These are phyloP conservation scores for Fagopyrum homotropicum DNA, from an alignment of 148 eudicot genomes.

Conservation along the genomic window DNA sequence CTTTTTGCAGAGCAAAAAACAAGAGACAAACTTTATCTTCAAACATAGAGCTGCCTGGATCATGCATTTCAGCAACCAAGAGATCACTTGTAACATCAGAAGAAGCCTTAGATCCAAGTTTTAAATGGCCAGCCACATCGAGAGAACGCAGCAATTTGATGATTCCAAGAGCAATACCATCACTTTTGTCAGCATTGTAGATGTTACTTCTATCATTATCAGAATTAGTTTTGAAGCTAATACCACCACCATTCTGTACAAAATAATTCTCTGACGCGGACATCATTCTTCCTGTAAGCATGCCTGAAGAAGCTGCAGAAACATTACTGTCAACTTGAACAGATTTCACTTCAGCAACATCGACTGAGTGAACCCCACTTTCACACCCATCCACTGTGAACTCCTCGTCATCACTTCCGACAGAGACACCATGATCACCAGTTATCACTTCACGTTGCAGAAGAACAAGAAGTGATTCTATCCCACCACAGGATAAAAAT, in stretches of 20 bases:
- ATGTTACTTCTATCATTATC: slow-evolving; percentile 94
- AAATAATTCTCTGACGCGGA: slow-evolving; percentile 58
- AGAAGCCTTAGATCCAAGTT: slow-evolving; percentile 47
- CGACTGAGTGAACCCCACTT: slow-evolving; percentile 20
- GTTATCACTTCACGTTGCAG: slow-evolving; percentile 86
- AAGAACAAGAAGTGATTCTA: slow-evolving; percentile 94
- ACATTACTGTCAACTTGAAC: slow-evolving; percentile 17
- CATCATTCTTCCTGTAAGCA: slow-evolving; percentile 42
- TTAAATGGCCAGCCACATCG: slow-evolving; percentile 65
- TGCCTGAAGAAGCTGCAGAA: slow-evolving; percentile 18
- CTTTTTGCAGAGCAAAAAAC: slow-evolving; percentile 87
- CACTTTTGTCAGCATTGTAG: slow-evolving; percentile 81
- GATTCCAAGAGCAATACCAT: slow-evolving; percentile 74
- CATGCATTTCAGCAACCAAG: slow-evolving; percentile 43
- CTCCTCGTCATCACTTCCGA: slow-evolving; percentile 27
- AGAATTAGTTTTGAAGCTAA: slow-evolving; percentile 78
- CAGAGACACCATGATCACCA: slow-evolving; percentile 52
- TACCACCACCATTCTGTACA: slow-evolving; percentile 76
- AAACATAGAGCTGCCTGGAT: slow-evolving; percentile 92
- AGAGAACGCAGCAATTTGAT: slow-evolving; percentile 77
- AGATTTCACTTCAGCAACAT: slow-evolving; percentile 20
- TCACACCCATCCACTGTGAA: slow-evolving; percentile 26
- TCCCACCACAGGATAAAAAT: slow-evolving; percentile 86
- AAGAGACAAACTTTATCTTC: slow-evolving; percentile 93
- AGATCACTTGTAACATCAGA: slow-evolving; percentile 45